Conservation (phyloP, 768 basidiomycete genomes). For the Lepiota venenata region DNA sequence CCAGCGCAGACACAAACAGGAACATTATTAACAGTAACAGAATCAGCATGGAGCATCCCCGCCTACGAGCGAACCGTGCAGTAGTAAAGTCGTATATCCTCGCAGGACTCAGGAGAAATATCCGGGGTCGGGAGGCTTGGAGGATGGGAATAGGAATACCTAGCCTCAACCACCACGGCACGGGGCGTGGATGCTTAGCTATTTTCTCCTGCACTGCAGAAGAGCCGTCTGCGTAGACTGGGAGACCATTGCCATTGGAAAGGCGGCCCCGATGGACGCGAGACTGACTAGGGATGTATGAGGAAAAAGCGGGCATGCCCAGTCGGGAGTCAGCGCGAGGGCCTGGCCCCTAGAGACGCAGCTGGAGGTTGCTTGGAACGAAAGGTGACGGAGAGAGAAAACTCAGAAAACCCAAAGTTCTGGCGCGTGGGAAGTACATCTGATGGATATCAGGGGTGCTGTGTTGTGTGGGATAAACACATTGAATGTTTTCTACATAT, state of each 20-base stretch:
- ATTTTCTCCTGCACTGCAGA: constrained; percentile 64
- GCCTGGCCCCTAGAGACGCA: neutral
- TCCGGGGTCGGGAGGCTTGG: constrained; percentile 48
- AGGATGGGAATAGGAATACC: constrained; percentile 60
- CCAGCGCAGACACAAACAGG: constrained; percentile 58
- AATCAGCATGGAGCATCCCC: constrained; percentile 51
- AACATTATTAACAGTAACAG: constrained; percentile 41
- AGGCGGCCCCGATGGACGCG: constrained; percentile 36
- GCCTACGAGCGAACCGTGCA: constrained; percentile 54
- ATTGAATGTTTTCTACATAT: neutral
- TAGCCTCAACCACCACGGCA: constrained; percentile 58
- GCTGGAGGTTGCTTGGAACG: neutral
- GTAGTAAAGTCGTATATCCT: constrained; percentile 56
- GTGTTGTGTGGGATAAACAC: neutral
- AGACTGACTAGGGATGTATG: constrained; percentile 41
- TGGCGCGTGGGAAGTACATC: constrained; percentile 6
- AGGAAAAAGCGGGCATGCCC: constrained; percentile 47
- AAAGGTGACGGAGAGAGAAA: neutral
- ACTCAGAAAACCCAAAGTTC: neutral
- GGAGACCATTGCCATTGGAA: constrained; percentile 27
- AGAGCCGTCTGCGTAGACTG: constrained; percentile 34
- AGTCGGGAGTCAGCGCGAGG: constrained; percentile 21
- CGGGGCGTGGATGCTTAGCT: constrained; percentile 35
- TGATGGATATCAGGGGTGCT: neutral
- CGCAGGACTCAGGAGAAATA: constrained; percentile 58